A percentile compares a stretch with the other conserved stretches of the same genome.
phyloP scores from a whole-genome alignment of 176 grass and related monocot genomes.

The Oryza punctata region DNA sequence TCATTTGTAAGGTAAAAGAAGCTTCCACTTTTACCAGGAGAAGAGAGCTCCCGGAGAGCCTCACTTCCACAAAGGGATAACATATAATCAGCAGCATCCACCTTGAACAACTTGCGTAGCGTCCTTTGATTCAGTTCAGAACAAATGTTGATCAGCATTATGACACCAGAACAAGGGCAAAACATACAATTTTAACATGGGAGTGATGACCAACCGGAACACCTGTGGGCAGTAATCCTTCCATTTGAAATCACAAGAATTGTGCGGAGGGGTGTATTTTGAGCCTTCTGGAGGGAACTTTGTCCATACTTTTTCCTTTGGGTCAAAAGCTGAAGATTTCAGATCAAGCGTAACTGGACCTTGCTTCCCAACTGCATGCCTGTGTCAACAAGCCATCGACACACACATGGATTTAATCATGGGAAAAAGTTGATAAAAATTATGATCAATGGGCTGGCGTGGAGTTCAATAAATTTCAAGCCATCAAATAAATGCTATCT shows the following conservation, averaged over 20 bases:
- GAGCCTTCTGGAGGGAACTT: constrained; percentile 96
- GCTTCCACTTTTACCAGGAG: constrained; percentile 98
- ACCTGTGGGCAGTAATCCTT: constrained; percentile 98
- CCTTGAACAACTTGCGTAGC: constrained; percentile 88
- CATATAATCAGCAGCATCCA: constrained; percentile 98
- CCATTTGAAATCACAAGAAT: constrained; percentile 97
- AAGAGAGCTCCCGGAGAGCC: constrained; percentile 86
- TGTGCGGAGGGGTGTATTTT: constrained; percentile 88
- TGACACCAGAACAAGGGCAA: constrained; percentile 26
- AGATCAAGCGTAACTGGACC: constrained; percentile 66
- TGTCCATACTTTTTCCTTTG: constrained; percentile 94
- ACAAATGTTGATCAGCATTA: constrained; percentile 27
- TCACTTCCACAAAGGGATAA: constrained; percentile 91
- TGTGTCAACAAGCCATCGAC: constrained; percentile 46
- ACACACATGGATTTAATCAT: not conserved
- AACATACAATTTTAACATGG: constrained; percentile 22
- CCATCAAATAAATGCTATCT: not conserved
- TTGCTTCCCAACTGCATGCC: constrained; percentile 95
- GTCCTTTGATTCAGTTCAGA: constrained; percentile 66
- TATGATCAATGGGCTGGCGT: not conserved
- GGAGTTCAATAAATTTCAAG: not conserved
- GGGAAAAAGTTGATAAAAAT: not conserved
- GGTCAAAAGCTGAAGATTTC: constrained; percentile 91
- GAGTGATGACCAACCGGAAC: constrained; percentile 75
- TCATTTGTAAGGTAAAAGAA: constrained; percentile 95